A percentile compares a stretch with the other conserved stretches of the same genome.
phyloP scores from a whole-genome alignment of 805 yeast species.

The Babjeviella inositovora region DNA sequence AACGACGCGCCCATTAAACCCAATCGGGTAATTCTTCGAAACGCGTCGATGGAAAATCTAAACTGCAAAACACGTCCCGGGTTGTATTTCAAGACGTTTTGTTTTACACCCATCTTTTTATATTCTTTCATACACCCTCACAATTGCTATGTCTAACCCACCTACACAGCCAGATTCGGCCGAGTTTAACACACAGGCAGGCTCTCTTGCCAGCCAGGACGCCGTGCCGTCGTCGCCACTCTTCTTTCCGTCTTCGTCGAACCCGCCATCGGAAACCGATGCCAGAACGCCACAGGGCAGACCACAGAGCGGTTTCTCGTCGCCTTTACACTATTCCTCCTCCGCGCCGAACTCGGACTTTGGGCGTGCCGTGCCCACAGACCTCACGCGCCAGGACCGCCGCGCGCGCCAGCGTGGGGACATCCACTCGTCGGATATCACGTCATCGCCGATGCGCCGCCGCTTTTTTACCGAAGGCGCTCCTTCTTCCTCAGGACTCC shows the following conservation, averaged over 20 bases:
- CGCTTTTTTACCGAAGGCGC: slow-evolving; percentile 35
- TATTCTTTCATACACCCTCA: slow-evolving; percentile 4
- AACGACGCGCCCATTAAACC: not conserved
- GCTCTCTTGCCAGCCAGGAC: slow-evolving; percentile 13
- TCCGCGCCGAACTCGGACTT: slow-evolving; percentile 27
- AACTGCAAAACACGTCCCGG: slow-evolving; percentile 2
- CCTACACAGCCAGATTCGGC: slow-evolving; percentile 17
- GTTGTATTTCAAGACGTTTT: slow-evolving; percentile 1
- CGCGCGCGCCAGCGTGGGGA: slow-evolving; percentile 58
- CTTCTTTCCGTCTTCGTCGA: slow-evolving; percentile 31
- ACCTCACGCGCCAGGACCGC: slow-evolving; percentile 22
- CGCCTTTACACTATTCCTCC: slow-evolving; percentile 34
- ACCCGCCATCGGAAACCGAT: slow-evolving; percentile 5
- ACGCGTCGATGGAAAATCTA: slow-evolving; percentile 2
- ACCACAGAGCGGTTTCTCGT: slow-evolving; percentile 18
- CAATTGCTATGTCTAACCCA: slow-evolving; percentile 8
- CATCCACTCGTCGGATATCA: slow-evolving; percentile 47
- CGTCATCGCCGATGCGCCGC: slow-evolving; percentile 56
- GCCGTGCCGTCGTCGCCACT: slow-evolving; percentile 41
- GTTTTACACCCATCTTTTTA: slow-evolving; percentile 3
- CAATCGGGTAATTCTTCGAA: not conserved
- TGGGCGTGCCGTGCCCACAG: slow-evolving; percentile 9
- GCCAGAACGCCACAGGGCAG: slow-evolving; percentile 18
- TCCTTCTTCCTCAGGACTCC: slow-evolving; percentile 8
- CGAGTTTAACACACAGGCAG: slow-evolving; percentile 15